Evolutionary conservation across 208 protist genomes (phyloP), one percentile per base, ranked within the genome.

Genomic region (Leishmania turanica): DNA sequence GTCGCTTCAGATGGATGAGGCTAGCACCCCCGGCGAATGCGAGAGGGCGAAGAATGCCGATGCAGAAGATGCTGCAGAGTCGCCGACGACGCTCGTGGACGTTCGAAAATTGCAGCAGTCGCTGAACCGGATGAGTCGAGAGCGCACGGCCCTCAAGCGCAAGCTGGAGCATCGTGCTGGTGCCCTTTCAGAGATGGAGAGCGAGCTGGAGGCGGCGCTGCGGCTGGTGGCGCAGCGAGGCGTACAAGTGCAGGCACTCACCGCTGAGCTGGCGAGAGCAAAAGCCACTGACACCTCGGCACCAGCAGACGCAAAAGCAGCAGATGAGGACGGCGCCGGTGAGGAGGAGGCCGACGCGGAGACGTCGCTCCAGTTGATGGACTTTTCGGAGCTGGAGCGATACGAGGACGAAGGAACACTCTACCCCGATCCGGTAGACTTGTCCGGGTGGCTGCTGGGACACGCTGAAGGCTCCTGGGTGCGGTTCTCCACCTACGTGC

Each of bases 101-200:
- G 75, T 80, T 3, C 81, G 75, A 17, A 74, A 58, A 53, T 37
- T 80, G 75, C 81, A 84, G 60, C 81, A 84, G 75, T 79, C 81
- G 17, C 54, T 84, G 37, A 84, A 77, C 66, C 81, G 81, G 3
- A 66, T 80, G 74, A 84, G 75, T 49, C 66, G 81, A 34, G 81
- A 84, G 75, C 75, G 74, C 11, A 13, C 45, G 0, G 81, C 81
- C 37, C 75, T 84, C 47, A 75, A 80, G 69, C 74, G 75, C 17
- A 84, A 80, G 56, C 75, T 84, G 34, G 81, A 84, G 47, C 75
- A 75, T n/a, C 81, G 81, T 51, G 69, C 24, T 1, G 17, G 17
- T 9, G 81, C 81, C 15, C 56, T 84, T 45, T 49, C 69, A 1
- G 75, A 79, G 31, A 80, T 77, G 54, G 75, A 84, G 58, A 54